Conservation (phyloP, 139 green algal species). For the Closterium sp. region DNA sequence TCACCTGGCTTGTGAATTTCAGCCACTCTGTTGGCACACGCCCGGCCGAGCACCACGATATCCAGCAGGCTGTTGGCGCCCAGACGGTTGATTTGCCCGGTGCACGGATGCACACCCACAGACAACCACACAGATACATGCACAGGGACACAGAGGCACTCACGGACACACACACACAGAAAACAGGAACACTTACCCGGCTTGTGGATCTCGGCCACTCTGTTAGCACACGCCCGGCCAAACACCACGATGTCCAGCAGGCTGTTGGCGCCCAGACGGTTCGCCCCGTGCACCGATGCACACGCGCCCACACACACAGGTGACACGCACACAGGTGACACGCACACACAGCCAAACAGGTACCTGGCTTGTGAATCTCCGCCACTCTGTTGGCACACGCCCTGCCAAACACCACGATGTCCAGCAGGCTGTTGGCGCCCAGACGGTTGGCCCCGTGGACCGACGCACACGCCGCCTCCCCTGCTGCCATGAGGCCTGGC, state of each 20-base stretch:
- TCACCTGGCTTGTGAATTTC: constrained; percentile 77
- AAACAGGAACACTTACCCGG: constrained; percentile 65
- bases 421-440: constrained; percentile 69
- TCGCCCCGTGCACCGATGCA: constrained; percentile 80
- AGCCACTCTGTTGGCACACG: constrained; percentile 79
- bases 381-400: constrained; percentile 83
- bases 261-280: constrained; percentile 77
- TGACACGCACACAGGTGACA: too few relatives aligned
- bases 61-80: constrained; percentile 97
- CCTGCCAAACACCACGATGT: constrained; percentile 98
- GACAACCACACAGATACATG: too few relatives aligned
- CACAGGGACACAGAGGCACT: neutral
- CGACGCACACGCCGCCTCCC: constrained; percentile 88
- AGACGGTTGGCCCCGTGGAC: constrained; percentile 86
- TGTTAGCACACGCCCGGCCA: constrained; percentile 88
- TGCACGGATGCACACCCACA: constrained; percentile 59
- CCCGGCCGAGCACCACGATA: constrained; percentile 98
- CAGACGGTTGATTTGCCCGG: constrained; percentile 92
- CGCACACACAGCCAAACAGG: too few relatives aligned
- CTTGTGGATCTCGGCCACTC: constrained; percentile 74
- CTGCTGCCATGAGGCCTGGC: constrained; percentile 89
- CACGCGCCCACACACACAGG: too few relatives aligned
- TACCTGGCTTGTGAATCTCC: constrained; percentile 80
- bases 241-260: constrained; percentile 98
- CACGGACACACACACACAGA: neutral